These are phyloP conservation scores for Leccinum subgranulosum DNA, from an alignment of 768 basidiomycete genomes.

Conservation along the genomic window DNA sequence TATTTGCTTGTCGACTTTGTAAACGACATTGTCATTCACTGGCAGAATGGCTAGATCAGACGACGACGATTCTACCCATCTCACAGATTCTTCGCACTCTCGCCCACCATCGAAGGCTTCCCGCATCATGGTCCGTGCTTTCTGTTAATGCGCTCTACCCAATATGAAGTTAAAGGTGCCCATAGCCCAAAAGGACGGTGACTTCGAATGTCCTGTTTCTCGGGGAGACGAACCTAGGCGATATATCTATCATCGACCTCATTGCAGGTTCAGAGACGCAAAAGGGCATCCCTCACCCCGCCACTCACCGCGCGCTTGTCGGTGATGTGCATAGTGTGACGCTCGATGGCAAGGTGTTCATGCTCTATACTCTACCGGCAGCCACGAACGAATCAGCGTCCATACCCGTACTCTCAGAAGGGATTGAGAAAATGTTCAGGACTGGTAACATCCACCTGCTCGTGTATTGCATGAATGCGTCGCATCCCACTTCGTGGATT, in stretches of 20 bases:
- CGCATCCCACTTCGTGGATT: constrained; percentile 10
- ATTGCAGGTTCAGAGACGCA: constrained; percentile 6
- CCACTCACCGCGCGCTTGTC: neutral
- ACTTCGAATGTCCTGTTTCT: constrained; percentile 19
- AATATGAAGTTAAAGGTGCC: constrained; percentile 3
- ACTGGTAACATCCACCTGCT: constrained; percentile 16
- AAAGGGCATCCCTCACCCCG: neutral
- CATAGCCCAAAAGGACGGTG: constrained; percentile 6
- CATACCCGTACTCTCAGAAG: neutral
- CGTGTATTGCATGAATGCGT: constrained; percentile 20
- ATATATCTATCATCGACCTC: constrained; percentile 20
- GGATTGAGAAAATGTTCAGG: neutral
- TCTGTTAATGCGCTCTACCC: neutral
- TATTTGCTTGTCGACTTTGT: neutral
- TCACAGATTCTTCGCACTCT: constrained; percentile 11
- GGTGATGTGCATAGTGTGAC: constrained; percentile 9
- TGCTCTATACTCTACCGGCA: constrained; percentile 3
- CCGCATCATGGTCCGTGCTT: constrained; percentile 11
- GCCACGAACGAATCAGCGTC: constrained; percentile 1
- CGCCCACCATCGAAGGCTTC: constrained; percentile 8
- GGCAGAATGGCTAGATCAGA: constrained; percentile 20
- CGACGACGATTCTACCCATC: constrained; percentile 4
- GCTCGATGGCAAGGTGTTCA: constrained; percentile 16
- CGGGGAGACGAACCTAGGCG: constrained; percentile 19
- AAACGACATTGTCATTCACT: neutral